Percentiles rank a stretch among this genome's conserved stretches.
phyloP scores from a whole-genome alignment of 306 rosid genomes.

The Sechiopsis laciniata region DNA sequence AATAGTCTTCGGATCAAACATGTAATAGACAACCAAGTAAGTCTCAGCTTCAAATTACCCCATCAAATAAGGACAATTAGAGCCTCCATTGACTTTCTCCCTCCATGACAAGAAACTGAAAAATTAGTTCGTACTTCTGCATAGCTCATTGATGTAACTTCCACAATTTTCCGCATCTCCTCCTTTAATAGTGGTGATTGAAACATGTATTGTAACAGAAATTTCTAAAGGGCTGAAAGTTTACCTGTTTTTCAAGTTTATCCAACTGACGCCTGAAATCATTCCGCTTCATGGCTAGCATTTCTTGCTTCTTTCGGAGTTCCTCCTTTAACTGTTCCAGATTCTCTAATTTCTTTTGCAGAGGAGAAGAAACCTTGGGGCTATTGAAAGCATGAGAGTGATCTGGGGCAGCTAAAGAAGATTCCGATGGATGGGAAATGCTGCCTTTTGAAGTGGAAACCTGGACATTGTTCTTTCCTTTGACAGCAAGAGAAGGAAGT shows the following conservation, averaged over 20 bases:
- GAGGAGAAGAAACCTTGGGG: slow-evolving; percentile 58
- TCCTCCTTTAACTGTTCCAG: slow-evolving; percentile 82
- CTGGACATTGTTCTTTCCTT: slow-evolving; percentile 53
- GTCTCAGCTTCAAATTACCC: no score
- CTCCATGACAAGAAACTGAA: no score
- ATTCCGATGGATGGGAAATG: slow-evolving; percentile 32
- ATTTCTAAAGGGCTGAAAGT: slow-evolving; percentile 14
- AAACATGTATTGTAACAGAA: slow-evolving; percentile 2
- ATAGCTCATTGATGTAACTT: no score
- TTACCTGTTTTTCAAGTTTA: slow-evolving; percentile 84
- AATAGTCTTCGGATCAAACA: no score
- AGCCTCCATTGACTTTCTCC: no score
- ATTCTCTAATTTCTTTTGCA: slow-evolving; percentile 69
- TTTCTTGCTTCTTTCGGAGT: slow-evolving; percentile 93
- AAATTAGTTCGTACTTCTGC: no score
- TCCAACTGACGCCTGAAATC: slow-evolving; percentile 71
- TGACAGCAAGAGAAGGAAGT: slow-evolving; percentile 40
- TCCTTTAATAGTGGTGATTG: no score
- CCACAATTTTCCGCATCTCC: no score
- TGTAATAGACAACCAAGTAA: no score
- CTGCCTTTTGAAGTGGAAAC: slow-evolving; percentile 51
- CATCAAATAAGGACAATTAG: no score
- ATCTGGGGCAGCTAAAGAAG: slow-evolving; percentile 42
- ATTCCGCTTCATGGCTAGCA: slow-evolving; percentile 81
- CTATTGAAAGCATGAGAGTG: slow-evolving; percentile 54